Percentiles rank a stretch among this genome's conserved stretches.
These are phyloP conservation scores for Nidularia sp. DNA, from an alignment of 768 basidiomycete genomes.

Conservation along the genomic window DNA sequence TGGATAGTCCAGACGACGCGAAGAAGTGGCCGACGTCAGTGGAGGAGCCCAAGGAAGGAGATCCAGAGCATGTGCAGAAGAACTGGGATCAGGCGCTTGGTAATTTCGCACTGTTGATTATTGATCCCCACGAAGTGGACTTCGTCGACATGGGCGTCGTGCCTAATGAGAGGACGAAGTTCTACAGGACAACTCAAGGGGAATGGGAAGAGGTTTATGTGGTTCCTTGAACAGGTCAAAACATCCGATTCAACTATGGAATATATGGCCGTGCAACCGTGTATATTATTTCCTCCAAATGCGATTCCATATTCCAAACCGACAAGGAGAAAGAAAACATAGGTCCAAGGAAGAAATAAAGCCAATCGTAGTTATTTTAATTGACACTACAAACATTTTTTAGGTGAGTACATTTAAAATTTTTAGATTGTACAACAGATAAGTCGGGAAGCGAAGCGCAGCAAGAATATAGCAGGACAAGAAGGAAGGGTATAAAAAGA, in stretches of 20 bases:
- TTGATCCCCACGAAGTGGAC: slow-evolving; percentile 72
- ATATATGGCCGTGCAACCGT: too few relatives aligned
- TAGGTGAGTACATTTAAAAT: too few relatives aligned
- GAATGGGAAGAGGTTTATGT: slow-evolving; percentile 59
- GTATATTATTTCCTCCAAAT: too few relatives aligned
- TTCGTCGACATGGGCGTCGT: slow-evolving; percentile 53
- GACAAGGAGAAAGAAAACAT: too few relatives aligned
- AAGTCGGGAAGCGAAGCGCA: not conserved
- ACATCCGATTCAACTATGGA: too few relatives aligned
- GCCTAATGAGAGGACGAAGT: slow-evolving; percentile 59
- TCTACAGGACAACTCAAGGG: slow-evolving; percentile 35
- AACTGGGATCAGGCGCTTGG: slow-evolving; percentile 49
- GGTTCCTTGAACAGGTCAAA: slow-evolving; percentile 42
- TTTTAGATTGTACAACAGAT: too few relatives aligned
- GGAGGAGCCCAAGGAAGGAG: slow-evolving; percentile 39
- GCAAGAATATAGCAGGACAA: not conserved
- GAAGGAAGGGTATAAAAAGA: slow-evolving; percentile 12
- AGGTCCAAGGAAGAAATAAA: too few relatives aligned
- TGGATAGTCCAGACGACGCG: slow-evolving; percentile 52
- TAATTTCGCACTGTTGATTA: slow-evolving; percentile 69
- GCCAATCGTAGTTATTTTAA: too few relatives aligned
- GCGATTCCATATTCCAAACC: too few relatives aligned
- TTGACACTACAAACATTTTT: too few relatives aligned
- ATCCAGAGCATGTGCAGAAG: slow-evolving; percentile 36
- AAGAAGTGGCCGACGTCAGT: slow-evolving; percentile 58